Conservation (phyloP, 192 early-diverging fungal genomes). For the Backusella tarrabulga region DNA sequence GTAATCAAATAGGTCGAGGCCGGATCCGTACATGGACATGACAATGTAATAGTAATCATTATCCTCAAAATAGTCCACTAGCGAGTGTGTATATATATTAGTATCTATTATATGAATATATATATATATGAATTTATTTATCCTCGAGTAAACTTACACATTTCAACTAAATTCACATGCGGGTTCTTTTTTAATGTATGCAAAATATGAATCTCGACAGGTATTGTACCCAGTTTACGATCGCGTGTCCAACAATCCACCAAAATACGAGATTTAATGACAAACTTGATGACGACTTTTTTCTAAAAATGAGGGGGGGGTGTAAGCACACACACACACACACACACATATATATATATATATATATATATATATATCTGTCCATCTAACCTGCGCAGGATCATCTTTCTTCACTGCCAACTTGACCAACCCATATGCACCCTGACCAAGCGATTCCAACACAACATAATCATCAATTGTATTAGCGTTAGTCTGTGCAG, state of each 20-base stretch:
- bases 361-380: background rate
- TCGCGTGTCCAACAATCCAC: conserved; percentile 69
- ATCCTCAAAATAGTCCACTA: conserved; percentile 75
- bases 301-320: conserved; percentile 14
- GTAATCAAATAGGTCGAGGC: conserved; percentile 69
- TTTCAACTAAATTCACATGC: conserved; percentile 51
- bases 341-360: too few species aligned
- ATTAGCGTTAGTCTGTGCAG: conserved; percentile 40
- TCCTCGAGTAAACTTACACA: conserved; percentile 32
- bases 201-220: conserved; percentile 75
- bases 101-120: too few species aligned
- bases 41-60: conserved; percentile 69
- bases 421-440: conserved; percentile 72
- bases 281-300: conserved; percentile 67
- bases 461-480: conserved; percentile 60
- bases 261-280: conserved; percentile 61
- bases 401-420: conserved; percentile 52
- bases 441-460: conserved; percentile 59
- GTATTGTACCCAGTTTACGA: conserved; percentile 58
- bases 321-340: background rate
- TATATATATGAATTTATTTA: background rate
- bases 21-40: conserved; percentile 56
- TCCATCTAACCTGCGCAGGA: conserved; percentile 32
- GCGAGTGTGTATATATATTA: too few species aligned
- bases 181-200: conserved; percentile 54